phyloP scores from a whole-genome alignment of 2,329 filamentous ascomycete species.

The Diaporthe australafricana region DNA sequence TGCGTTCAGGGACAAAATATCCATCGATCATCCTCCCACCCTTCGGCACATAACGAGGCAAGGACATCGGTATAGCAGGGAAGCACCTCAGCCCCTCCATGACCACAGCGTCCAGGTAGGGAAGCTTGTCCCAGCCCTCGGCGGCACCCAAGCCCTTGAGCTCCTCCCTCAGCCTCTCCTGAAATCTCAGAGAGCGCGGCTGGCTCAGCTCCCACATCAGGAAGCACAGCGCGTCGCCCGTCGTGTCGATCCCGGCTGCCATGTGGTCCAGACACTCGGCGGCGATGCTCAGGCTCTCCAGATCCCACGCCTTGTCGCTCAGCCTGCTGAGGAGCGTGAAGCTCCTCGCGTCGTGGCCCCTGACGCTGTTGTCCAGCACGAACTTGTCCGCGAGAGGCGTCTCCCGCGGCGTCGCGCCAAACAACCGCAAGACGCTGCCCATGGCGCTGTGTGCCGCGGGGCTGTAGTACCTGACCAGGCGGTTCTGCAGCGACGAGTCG shows the following conservation, averaged over 20 bases:
- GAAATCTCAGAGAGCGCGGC: slow-evolving; percentile 62
- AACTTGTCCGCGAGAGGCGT: slow-evolving; percentile 70
- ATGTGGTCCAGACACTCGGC: slow-evolving; percentile 80
- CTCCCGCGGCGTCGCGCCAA: slow-evolving; percentile 63
- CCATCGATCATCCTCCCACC: slow-evolving; percentile 68
- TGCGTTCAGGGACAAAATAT: slow-evolving; percentile 62
- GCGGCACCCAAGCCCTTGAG: slow-evolving; percentile 46
- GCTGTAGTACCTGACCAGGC: slow-evolving; percentile 68
- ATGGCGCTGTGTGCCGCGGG: slow-evolving; percentile 63
- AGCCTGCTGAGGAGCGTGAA: slow-evolving; percentile 72
- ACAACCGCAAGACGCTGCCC: slow-evolving; percentile 57
- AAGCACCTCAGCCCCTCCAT: slow-evolving; percentile 72
- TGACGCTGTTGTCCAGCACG: slow-evolving; percentile 63
- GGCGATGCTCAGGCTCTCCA: slow-evolving; percentile 67
- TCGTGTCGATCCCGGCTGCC: slow-evolving; percentile 79
- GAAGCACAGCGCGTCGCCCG: slow-evolving; percentile 76
- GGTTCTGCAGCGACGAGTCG: slow-evolving; percentile 75
- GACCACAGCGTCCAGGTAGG: slow-evolving; percentile 72
- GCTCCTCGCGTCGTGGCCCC: slow-evolving; percentile 55
- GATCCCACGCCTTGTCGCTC: slow-evolving; percentile 59
- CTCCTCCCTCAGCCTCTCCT: slow-evolving; percentile 65
- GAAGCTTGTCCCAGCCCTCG: slow-evolving; percentile 59
- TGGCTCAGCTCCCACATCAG: slow-evolving; percentile 78
- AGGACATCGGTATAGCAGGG: slow-evolving; percentile 74
- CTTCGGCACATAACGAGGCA: slow-evolving; percentile 69